Base-by-base conservation (phyloP, 2,329 filamentous ascomycete species). In the Orbilia oligospora region DNA sequence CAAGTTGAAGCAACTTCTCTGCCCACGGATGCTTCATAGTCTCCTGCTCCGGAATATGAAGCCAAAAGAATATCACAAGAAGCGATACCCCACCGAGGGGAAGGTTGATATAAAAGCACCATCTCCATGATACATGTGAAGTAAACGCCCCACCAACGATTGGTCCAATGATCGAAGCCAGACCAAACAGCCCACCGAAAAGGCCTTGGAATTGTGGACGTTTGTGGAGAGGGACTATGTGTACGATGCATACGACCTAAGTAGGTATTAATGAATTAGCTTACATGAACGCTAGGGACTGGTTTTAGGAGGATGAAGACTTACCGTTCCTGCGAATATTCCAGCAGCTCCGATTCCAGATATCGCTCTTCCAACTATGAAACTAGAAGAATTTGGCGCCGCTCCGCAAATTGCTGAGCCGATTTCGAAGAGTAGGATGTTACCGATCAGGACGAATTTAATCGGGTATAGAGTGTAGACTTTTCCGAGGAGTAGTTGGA, bases 91-190 rank as follows among this genome's bases (percentile, higher is more conserved):
- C 87, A 14, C 88, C 88, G 64, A 89, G 85, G 8, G 88, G 88
- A n/a, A 89, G 85, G 79, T 89, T 89, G 81, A 89, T 87, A 81
- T 87, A 89, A 80, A 89, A 89, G 81, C 88, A 89, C 88, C 88
- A 86, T 4, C 85, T 81, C 84, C 84, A 85, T 6, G 86, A 86
- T 1, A 84, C 83, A 20, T 86, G 83, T 20, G 88, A 85, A 0
- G 87, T 87, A 44, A 88, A 87, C 6, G 82, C 87, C n/a, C 87
- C 87, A 46, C 86, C 86, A 49, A 87, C 83, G 16, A 88, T 82
- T 14, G 87, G 87, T 20, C 87, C 87, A 0, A 86, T 86, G 5
- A 88, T 86, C 20, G 82, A 82, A 9, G 83, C 81, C 81, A 87
- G 85, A 12, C 87, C 88, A 67, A 89, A 89, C 33, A 89, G 83